phyloP scores from a whole-genome alignment of 2,329 filamentous ascomycete species.

The Ceratocystiopsis sp. region DNA sequence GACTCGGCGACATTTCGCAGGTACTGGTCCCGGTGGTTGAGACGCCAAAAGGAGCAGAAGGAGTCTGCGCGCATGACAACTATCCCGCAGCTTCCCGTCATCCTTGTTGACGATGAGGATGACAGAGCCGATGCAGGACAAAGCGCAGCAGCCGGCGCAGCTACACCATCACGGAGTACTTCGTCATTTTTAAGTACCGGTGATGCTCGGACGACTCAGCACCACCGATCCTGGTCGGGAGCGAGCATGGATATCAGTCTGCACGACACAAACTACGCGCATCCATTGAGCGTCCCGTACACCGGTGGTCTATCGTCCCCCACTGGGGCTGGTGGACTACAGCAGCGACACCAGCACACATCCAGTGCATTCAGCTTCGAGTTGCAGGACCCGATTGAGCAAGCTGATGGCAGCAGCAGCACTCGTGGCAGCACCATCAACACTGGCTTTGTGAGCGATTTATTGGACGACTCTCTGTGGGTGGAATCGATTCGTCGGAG shows the following conservation, averaged over 20 bases:
- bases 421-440: conserved; percentile 53
- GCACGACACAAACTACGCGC: conserved; percentile 25
- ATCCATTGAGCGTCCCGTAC: conserved; percentile 38
- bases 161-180: no score
- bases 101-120: conserved; percentile 69
- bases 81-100: conserved; percentile 66
- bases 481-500: conserved; percentile 81
- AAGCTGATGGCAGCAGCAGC: conserved; percentile 22
- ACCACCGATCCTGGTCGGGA: conserved; percentile 26
- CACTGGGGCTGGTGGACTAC: conserved; percentile 8
- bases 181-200: conserved; percentile 18
- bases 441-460: conserved; percentile 62
- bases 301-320: conserved; percentile 13
- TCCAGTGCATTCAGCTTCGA: conserved; percentile 42
- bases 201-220: conserved; percentile 11
- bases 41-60: conserved; percentile 55
- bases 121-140: conserved; percentile 15
- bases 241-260: conserved; percentile 25
- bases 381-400: conserved; percentile 27
- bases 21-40: conserved; percentile 73
- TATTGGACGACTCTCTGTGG: conserved; percentile 82
- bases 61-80: conserved; percentile 58
- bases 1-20: conserved; percentile 17
- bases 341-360: conserved; percentile 21
- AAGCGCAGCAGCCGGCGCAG: no score